Evolutionary conservation across 2,329 filamentous ascomycete species (phyloP).

Genomic region (Alternaria panax): DNA sequence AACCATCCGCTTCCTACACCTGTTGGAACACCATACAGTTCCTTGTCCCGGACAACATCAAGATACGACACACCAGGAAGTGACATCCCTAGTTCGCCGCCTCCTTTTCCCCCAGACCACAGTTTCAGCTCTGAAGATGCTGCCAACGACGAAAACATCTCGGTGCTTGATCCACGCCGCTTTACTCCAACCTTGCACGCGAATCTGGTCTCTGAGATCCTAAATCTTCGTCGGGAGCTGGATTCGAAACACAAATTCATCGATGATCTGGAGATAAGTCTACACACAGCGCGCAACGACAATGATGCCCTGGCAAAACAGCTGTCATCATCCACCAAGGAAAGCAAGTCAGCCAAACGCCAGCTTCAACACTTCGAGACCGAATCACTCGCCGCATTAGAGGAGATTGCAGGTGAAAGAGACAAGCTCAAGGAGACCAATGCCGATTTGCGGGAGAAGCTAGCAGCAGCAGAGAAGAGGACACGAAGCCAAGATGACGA

Average conservation of each 20-base stretch:
- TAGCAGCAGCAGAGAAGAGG: conserved; percentile 81
- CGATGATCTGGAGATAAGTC: conserved; percentile 77
- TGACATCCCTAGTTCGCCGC: conserved; percentile 70
- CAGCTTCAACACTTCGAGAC: conserved; percentile 88
- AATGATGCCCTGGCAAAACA: conserved; percentile 73
- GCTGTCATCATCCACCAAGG: conserved; percentile 71
- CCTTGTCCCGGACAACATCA: conserved; percentile 69
- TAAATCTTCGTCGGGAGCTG: conserved; percentile 84
- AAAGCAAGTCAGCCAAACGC: conserved; percentile 80
- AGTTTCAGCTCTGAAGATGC: conserved; percentile 58
- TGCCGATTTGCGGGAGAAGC: conserved; percentile 74
- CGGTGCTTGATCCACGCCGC: conserved; percentile 83
- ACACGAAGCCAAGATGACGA: conserved; percentile 83
- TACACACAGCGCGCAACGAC: conserved; percentile 76
- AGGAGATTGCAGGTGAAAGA: conserved; percentile 82
- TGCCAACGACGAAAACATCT: conserved; percentile 70
- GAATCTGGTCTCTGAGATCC: conserved; percentile 91
- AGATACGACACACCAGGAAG: conserved; percentile 66
- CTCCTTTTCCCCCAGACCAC: conserved; percentile 61
- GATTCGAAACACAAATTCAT: conserved; percentile 89
- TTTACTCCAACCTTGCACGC: conserved; percentile 97
- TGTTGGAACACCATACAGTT: conserved; percentile 73
- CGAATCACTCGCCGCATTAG: conserved; percentile 83
- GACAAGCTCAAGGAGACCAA: conserved; percentile 80
- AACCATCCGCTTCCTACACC: conserved; percentile 71